Evolutionary conservation across 352 stramenopile species (phyloP), one percentile per base, ranked within the genome.

Genomic region (Phytopythium ostracodes): DNA sequence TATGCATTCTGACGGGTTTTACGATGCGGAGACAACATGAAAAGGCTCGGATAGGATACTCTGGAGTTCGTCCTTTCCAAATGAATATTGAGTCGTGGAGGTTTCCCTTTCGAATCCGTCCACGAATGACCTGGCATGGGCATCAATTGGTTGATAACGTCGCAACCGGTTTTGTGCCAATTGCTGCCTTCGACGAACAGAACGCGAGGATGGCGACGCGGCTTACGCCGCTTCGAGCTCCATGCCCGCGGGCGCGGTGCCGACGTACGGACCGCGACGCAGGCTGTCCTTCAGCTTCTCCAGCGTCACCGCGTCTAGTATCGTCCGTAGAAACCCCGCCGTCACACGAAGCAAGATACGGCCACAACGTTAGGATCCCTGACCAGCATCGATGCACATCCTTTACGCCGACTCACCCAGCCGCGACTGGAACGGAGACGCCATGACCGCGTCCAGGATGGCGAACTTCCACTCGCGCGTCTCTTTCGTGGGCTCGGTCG

Each of bases 401-500:
- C 33, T 59, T 52, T 33, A 52, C 44, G 9, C 18, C 25, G 11
- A 73, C 79, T 64, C 64, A 88, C 81, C 79, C 25, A 95, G 63
- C n/a, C 77, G 65, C 33, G 68, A 54, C 57, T 76, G 66, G 56
- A 88, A 92, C 17, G 73, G 80, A n/a, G 84, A 94, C 14, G 72
- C 79, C 17, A 94, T 24, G 12, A 94, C 57, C 25, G 83, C 80
- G 46, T 94, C 87, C n/a, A 91, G 73, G 56, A 96, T 70, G 10
- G 87, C 82, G 65, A 96, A 96, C 65, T 96, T 96, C 87, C 87
- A 96, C 70, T 96, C 87, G 63, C 85, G 80, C 27, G 83, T 89
- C 55, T 88, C 73, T 55, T 94, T 96, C 27, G 78, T 93, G 27
- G 85, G 83, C 62, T 96, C 87, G 11, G 87, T 96, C 24, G 68